Percentiles rank a stretch among this genome's conserved stretches.
Conservation (phyloP, 176 grass and related monocot genomes). For the Paspalum vaginatum region DNA sequence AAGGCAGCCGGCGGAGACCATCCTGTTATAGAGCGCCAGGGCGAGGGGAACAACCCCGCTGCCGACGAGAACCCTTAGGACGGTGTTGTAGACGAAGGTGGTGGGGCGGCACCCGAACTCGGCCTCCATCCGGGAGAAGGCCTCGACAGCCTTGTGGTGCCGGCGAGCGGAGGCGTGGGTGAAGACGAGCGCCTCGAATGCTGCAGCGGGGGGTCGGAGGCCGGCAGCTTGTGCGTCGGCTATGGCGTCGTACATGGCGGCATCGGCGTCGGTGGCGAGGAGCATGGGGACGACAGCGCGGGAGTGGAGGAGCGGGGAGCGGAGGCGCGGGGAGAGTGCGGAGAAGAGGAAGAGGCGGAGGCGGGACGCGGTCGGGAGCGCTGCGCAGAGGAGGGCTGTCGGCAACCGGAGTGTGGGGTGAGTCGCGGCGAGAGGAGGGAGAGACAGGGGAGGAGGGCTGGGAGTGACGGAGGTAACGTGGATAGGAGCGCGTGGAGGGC, state of each 20-base stretch:
- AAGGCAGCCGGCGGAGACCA: slow-evolving; percentile 45
- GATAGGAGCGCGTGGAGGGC: slow-evolving; percentile 63
- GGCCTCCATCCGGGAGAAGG: slow-evolving; percentile 69
- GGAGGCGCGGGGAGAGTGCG: slow-evolving; percentile 55
- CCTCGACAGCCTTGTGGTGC: slow-evolving; percentile 57
- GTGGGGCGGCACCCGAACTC: slow-evolving; percentile 75
- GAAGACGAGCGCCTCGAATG: slow-evolving; percentile 65
- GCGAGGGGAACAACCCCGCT: slow-evolving; percentile 63
- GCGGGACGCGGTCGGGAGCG: slow-evolving; percentile 38
- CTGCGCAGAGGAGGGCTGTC: slow-evolving; percentile 58
- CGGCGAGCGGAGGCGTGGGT: slow-evolving; percentile 58
- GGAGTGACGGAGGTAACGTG: slow-evolving; percentile 50
- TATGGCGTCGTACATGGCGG: slow-evolving; percentile 60
- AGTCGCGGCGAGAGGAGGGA: slow-evolving; percentile 55
- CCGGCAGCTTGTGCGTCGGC: slow-evolving; percentile 47
- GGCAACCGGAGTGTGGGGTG: slow-evolving; percentile 55
- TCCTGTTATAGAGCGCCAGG: slow-evolving; percentile 78
- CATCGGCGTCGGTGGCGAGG: slow-evolving; percentile 41
- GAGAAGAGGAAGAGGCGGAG: slow-evolving; percentile 85
- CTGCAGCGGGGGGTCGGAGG: slow-evolving; percentile 32
- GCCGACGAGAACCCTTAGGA: slow-evolving; percentile 66
- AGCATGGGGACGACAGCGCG: slow-evolving; percentile 56
- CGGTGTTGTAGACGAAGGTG: slow-evolving; percentile 57
- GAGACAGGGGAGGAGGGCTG: slow-evolving; percentile 51
- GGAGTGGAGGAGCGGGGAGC: slow-evolving; percentile 47